Evolutionary conservation across 176 grass and related monocot species (phyloP).

Genomic region (Sorghum bicolor): DNA sequence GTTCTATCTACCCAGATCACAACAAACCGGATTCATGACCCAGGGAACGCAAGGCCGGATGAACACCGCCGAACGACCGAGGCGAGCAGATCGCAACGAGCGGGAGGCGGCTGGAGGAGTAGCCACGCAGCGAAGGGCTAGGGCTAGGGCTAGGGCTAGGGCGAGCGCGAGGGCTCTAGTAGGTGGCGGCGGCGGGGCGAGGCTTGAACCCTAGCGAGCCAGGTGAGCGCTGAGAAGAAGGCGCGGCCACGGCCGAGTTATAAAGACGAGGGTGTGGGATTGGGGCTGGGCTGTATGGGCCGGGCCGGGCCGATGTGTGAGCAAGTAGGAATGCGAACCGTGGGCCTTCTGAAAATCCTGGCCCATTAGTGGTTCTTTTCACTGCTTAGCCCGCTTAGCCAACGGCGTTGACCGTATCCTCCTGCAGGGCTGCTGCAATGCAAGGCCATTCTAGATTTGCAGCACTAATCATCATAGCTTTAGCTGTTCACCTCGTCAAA

Average conservation of each 20-base stretch:
- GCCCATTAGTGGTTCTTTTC: neutral
- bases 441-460: no score
- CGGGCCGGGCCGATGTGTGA: neutral
- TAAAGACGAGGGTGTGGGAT: neutral
- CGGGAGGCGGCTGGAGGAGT: no score
- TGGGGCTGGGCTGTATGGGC: neutral
- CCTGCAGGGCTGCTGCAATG: no score
- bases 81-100: neutral
- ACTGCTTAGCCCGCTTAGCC: neutral
- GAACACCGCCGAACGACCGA: neutral
- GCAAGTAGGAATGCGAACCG: neutral
- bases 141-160: neutral
- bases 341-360: neutral
- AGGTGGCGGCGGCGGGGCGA: neutral
- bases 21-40: neutral
- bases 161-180: neutral
- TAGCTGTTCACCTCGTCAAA: no score
- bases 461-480: no score
- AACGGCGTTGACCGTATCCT: neutral
- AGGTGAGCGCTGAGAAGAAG: neutral
- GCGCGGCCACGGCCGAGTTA: neutral
- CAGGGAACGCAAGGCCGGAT: neutral
- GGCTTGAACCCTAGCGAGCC: slow-evolving; percentile 23
- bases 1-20: neutral
- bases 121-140: neutral